Evolutionary conservation across 2,329 filamentous ascomycete species (phyloP).

Genomic region (Hymenoscyphus occultus): DNA sequence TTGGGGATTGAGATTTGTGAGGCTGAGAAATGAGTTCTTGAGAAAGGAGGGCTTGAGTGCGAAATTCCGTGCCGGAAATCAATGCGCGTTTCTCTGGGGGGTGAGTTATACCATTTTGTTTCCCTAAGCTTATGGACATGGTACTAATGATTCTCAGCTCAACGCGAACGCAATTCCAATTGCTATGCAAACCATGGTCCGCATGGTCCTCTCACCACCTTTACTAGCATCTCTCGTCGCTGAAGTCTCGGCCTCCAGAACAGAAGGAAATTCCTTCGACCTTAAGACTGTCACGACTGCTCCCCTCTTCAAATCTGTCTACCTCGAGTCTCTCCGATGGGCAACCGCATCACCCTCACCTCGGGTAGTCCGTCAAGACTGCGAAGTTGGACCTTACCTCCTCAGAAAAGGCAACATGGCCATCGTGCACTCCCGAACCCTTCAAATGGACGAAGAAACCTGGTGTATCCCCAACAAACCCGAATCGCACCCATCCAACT

Average conservation of each 20-base stretch:
- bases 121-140: background rate
- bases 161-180: slow-evolving; percentile 21
- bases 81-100: slow-evolving; percentile 20
- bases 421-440: slow-evolving; percentile 18
- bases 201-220: slow-evolving; percentile 10
- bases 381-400: slow-evolving; percentile 15
- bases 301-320: slow-evolving; percentile 17
- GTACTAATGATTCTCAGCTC: slow-evolving; percentile 11
- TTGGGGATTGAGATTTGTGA: slow-evolving; percentile 19
- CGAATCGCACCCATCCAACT: slow-evolving; percentile 13
- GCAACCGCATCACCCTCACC: slow-evolving; percentile 21
- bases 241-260: slow-evolving; percentile 10
- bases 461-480: slow-evolving; percentile 15
- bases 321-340: slow-evolving; percentile 21
- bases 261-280: slow-evolving; percentile 11
- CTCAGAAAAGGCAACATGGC: slow-evolving; percentile 20
- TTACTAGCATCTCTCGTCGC: slow-evolving; percentile 10
- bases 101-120: slow-evolving; percentile 11
- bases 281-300: slow-evolving; percentile 10
- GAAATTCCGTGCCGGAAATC: slow-evolving; percentile 19
- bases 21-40: slow-evolving; percentile 12
- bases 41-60: slow-evolving; percentile 13
- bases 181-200: slow-evolving; percentile 17
- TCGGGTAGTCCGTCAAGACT: slow-evolving; percentile 17
- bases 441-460: slow-evolving; percentile 18